A percentile compares a stretch with the other conserved stretches of the same genome.
These are phyloP conservation scores for Rasamsonia emersonii DNA, from an alignment of 2,329 filamentous ascomycete genomes.

Conservation along the genomic window DNA sequence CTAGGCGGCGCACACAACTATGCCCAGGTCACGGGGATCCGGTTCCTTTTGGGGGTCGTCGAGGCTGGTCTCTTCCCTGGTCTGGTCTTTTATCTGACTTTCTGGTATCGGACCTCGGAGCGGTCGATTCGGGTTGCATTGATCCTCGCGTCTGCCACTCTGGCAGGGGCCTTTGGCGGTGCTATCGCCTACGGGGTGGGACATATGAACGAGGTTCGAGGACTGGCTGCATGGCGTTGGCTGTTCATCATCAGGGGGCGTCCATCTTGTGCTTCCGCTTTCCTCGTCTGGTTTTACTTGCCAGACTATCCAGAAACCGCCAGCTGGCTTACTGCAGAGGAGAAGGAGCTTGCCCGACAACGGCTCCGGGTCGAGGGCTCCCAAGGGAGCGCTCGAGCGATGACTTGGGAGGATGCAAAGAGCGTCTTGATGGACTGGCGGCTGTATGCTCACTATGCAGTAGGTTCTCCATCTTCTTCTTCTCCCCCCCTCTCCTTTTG, in stretches of 20 bases:
- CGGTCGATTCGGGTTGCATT: constrained; percentile 51
- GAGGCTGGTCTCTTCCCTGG: constrained; percentile 45
- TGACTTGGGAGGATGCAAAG: constrained; percentile 13
- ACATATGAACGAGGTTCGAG: constrained; percentile 26
- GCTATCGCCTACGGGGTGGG: constrained; percentile 46
- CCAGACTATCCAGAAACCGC: constrained; percentile 27
- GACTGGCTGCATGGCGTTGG: constrained; percentile 16
- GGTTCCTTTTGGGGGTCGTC: constrained; percentile 43
- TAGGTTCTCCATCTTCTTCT: constrained; percentile 22
- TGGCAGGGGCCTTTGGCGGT: constrained; percentile 46
- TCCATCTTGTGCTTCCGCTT: constrained; percentile 11
- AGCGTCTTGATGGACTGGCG: constrained; percentile 11
- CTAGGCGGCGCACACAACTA: constrained; percentile 38
- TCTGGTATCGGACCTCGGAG: constrained; percentile 50
- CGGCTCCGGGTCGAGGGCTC: constrained; percentile 11
- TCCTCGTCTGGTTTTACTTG: constrained; percentile 21
- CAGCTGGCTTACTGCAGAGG: constrained; percentile 18
- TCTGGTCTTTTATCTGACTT: constrained; percentile 41
- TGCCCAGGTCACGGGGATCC: constrained; percentile 35
- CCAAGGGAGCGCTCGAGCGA: constrained; percentile 9
- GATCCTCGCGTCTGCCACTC: constrained; percentile 47
- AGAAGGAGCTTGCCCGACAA: constrained; percentile 11
- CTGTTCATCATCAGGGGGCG: constrained; percentile 14
- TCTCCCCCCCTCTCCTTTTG: not conserved
- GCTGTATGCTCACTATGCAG: constrained; percentile 34